Evolutionary conservation across 2,329 filamentous ascomycete genomes (phyloP), one percentile per base, ranked within the genome.

Genomic region (Xylariaceae sp.): DNA sequence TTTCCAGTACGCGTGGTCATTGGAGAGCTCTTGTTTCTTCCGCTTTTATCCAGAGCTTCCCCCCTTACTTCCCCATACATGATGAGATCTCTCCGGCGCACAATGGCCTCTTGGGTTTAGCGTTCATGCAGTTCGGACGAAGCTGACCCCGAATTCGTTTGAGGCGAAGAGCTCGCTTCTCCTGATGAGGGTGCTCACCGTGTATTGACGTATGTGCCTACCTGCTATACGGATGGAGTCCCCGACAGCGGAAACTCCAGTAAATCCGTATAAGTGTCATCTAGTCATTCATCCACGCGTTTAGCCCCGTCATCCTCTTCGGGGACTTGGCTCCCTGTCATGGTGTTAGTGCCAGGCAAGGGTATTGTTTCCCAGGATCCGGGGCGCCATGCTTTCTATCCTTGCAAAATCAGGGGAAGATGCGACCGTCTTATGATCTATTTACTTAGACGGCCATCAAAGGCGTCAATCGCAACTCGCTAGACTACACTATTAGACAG

Each of bases 321-420:
- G 23, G 23, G 23, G 23, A 30, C 23, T 30, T 30, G 23, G 23
- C 23, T 30, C 23, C 23, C 5, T 30, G 23, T 30, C 39, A 55
- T 13, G 13, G 11, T 45, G 10, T 45, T n/a, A 15, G 42, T 45
- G 42, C 42, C 42, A n/a, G 13, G 37, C 37, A 42, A 18, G 35
- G 34, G 42, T 51, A 5, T 15, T 51, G 42, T 54, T 15, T 55
- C 54, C 54, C 49, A 62, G 50, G 59, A 58, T 51, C 30, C 48
- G 52, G 35, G 35, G 53, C 30, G 23, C 17, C 39, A 35, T 35
- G 9, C 35, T 44, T 34, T 45, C 23, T 13, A 60, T 47, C 59
- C 58, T 49, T 57, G 58, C 30, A 55, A 53, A 64, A 64, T 64
- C 62, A 54, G 62, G 62, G 62, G 62, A 61, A 63, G n/a, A 61